A percentile compares a stretch with the other conserved stretches of the same genome.
Conservation (phyloP, 2,329 filamentous ascomycete genomes). For the Trichoderma citrinoviride region DNA sequence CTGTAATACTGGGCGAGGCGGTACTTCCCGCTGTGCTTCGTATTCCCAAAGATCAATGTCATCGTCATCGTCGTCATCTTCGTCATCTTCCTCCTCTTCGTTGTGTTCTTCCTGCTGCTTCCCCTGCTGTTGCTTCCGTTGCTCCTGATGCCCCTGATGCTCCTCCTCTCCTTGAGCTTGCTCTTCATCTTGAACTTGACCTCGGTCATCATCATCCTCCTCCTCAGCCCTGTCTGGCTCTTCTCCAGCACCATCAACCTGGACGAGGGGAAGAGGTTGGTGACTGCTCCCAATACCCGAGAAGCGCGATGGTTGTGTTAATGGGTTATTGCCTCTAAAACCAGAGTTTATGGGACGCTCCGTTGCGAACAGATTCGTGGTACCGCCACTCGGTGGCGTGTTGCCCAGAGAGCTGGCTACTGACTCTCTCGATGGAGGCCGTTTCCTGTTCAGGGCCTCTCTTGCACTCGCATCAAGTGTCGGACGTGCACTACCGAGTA, state of each 20-base stretch:
- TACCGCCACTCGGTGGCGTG: constrained; percentile 36
- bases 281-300: constrained; percentile 13
- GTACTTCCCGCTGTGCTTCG: constrained; percentile 49
- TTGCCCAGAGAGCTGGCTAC: constrained; percentile 36
- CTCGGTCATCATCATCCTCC: neutral
- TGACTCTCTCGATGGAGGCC: constrained; percentile 29
- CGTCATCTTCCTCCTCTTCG: neutral
- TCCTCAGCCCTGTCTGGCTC: constrained; percentile 24
- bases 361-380: constrained; percentile 45
- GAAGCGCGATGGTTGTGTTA: constrained; percentile 30
- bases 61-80: constrained; percentile 31
- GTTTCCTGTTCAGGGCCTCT: constrained; percentile 14
- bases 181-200: neutral
- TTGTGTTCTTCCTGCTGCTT: neutral
- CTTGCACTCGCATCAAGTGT: constrained; percentile 32
- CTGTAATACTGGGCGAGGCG: constrained; percentile 36
- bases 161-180: constrained; percentile 22
- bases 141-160: neutral
- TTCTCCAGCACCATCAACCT: constrained; percentile 25
- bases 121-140: neutral
- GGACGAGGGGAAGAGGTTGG: constrained; percentile 14
- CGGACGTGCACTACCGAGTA: constrained; percentile 26
- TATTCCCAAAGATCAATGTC: constrained; percentile 57
- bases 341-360: constrained; percentile 39
- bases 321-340: constrained; percentile 37